These are phyloP conservation scores for Pontederia crassipes DNA, from an alignment of 176 grass and related monocot species.

Conservation along the genomic window DNA sequence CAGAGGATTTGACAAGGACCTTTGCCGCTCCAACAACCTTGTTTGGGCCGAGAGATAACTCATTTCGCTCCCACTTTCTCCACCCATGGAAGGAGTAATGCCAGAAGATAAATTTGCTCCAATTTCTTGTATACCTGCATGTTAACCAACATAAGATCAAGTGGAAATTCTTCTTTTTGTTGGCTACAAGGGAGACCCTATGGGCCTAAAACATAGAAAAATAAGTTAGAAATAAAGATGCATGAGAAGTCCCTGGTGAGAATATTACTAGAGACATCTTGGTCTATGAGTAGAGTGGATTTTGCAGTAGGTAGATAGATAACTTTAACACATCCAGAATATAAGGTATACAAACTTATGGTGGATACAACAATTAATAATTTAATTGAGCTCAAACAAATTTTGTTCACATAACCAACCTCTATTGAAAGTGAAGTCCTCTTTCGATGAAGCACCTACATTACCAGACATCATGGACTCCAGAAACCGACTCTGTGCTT, in stretches of 20 bases:
- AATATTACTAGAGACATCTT: too few relatives aligned
- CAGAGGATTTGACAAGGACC: constrained; percentile 39
- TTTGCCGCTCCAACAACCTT: constrained; percentile 77
- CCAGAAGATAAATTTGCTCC: constrained; percentile 30
- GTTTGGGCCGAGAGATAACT: constrained; percentile 78
- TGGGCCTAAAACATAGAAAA: too few relatives aligned
- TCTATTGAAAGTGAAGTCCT: constrained; percentile 38
- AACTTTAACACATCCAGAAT: too few relatives aligned
- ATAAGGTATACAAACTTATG: too few relatives aligned
- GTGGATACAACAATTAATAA: too few relatives aligned
- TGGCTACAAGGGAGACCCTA: too few relatives aligned
- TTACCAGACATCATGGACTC: constrained; percentile 90
- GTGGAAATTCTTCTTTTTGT: too few relatives aligned
- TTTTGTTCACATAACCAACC: constrained; percentile 32
- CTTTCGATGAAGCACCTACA: constrained; percentile 24
- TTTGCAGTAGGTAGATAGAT: too few relatives aligned
- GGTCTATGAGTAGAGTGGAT: too few relatives aligned
- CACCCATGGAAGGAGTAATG: constrained; percentile 25
- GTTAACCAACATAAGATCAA: too few relatives aligned
- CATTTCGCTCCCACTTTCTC: constrained; percentile 38
- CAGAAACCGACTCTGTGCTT: constrained; percentile 75
- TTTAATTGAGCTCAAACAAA: background rate
- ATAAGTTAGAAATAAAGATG: too few relatives aligned
- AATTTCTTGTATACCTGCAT: constrained; percentile 51
- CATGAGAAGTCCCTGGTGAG: too few relatives aligned